Evolutionary conservation across 164 flowering plant species (phyloP).

Genomic region (Chimonanthus salicifolius): DNA sequence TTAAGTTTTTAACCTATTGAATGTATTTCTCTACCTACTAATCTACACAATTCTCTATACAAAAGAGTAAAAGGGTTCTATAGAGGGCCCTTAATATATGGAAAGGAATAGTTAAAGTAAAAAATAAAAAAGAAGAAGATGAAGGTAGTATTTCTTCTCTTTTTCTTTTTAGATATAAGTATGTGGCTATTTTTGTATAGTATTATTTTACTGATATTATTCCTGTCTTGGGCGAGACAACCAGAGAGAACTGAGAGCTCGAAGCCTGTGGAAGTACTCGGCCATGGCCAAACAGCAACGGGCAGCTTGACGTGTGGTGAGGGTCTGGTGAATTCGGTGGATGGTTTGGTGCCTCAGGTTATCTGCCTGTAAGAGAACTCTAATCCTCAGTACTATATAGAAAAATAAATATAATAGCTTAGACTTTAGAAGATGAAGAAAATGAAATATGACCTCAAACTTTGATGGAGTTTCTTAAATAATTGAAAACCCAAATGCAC

Average conservation of each 20-base stretch:
- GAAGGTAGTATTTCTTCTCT: not conserved
- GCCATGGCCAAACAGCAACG: constrained; percentile 65
- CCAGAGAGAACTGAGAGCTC: constrained; percentile 87
- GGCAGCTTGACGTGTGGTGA: constrained; percentile 73
- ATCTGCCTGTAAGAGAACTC: constrained; percentile 77
- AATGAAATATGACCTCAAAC: not conserved
- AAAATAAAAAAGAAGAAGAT: not conserved
- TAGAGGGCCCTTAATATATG: constrained; percentile 1
- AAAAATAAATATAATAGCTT: no score
- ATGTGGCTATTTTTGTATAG: constrained; percentile 15
- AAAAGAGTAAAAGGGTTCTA: constrained; percentile 3
- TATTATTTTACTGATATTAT: constrained; percentile 5
- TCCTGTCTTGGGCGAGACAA: constrained; percentile 64
- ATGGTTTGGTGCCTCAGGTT: constrained; percentile 75
- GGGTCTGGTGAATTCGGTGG: constrained; percentile 63
- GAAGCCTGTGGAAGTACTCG: constrained; percentile 85
- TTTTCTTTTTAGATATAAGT: not conserved
- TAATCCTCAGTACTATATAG: constrained; percentile 10
- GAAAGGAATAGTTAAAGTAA: not conserved
- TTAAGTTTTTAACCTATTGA: not conserved
- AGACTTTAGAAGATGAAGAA: not conserved
- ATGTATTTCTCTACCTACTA: constrained; percentile 5
- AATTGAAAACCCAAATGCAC: not conserved
- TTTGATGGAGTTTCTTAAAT: not conserved
- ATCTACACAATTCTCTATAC: constrained; percentile 19